A percentile compares a stretch with the other conserved stretches of the same genome.
phyloP scores from a whole-genome alignment of 306 rosid genomes.

The Luffa aegyptiaca region DNA sequence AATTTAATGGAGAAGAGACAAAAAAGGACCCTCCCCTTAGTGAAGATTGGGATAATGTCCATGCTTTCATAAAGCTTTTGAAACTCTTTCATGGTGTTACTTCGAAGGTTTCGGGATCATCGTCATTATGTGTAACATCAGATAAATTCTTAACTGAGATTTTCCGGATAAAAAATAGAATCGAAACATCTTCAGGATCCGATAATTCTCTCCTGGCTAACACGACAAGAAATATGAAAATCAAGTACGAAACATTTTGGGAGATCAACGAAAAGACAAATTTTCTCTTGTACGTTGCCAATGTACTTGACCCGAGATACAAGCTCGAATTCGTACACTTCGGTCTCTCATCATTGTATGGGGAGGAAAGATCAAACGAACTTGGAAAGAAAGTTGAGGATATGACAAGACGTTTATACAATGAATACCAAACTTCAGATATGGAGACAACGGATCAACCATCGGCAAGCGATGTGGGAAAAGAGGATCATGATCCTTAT shows the following conservation, averaged over 20 bases:
- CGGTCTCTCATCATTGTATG: not conserved
- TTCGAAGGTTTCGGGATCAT: not conserved
- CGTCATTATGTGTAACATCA: not conserved
- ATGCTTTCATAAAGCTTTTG: not conserved
- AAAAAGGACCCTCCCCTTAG: not conserved
- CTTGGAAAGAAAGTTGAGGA: not conserved
- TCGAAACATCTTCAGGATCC: not conserved
- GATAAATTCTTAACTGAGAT: not conserved
- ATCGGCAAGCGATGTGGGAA: not conserved
- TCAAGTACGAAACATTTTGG: conserved; percentile 2
- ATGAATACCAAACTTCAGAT: not conserved
- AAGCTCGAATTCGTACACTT: not conserved
- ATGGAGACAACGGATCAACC: not conserved
- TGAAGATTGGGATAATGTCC: not conserved
- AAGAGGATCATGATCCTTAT: not conserved
- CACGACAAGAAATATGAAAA: not conserved
- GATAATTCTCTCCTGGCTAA: not conserved
- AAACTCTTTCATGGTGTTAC: not conserved
- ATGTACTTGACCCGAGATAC: not conserved
- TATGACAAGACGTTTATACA: not conserved
- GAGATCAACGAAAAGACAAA: not conserved
- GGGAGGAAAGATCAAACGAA: not conserved
- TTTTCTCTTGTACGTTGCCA: not conserved
- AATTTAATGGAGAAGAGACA: not conserved
- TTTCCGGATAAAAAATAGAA: not conserved